A percentile compares a stretch with the other conserved stretches of the same genome.
Evolutionary conservation across 495 filamentous ascomycete species (phyloP).

Genomic region (Neurospora sp.): DNA sequence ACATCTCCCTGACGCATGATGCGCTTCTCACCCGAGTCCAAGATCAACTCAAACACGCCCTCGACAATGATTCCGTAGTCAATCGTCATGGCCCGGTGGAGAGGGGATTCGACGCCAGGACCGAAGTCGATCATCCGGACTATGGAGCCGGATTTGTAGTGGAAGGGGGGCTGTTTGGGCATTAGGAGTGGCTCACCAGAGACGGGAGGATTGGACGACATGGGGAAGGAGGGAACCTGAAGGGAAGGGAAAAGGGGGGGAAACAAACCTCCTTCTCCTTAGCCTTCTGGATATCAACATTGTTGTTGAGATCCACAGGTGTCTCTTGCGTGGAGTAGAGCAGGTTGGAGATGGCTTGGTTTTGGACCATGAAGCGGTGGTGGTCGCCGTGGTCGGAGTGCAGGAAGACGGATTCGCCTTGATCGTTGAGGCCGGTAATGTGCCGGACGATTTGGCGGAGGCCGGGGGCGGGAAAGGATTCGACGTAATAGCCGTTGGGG

Average conservation of each 20-base stretch:
- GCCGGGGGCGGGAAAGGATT: background rate
- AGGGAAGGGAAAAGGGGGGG: background rate
- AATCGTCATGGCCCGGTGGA: slow-evolving; percentile 53
- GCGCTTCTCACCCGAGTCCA: slow-evolving; percentile 45
- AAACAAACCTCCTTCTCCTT: background rate
- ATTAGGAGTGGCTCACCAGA: too few relatives aligned
- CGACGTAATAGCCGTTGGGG: background rate
- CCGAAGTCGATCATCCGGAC: slow-evolving; percentile 30
- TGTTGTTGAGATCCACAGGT: background rate
- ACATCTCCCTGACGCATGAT: slow-evolving; percentile 44
- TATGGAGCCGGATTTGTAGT: background rate
- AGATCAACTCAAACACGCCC: slow-evolving; percentile 42
- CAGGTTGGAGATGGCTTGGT: background rate
- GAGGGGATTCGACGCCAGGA: slow-evolving; percentile 26
- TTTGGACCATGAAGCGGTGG: background rate
- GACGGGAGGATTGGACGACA: too few relatives aligned
- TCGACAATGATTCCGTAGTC: slow-evolving; percentile 60
- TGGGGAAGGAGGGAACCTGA: background rate
- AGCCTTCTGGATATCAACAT: background rate
- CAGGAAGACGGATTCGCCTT: background rate
- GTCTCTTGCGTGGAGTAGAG: background rate
- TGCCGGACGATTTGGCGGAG: background rate
- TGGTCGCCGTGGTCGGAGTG: background rate
- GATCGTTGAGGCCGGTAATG: background rate
- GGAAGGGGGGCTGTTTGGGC: background rate